phyloP scores from a whole-genome alignment of 345 rosid genomes.

The Punica granatum region DNA sequence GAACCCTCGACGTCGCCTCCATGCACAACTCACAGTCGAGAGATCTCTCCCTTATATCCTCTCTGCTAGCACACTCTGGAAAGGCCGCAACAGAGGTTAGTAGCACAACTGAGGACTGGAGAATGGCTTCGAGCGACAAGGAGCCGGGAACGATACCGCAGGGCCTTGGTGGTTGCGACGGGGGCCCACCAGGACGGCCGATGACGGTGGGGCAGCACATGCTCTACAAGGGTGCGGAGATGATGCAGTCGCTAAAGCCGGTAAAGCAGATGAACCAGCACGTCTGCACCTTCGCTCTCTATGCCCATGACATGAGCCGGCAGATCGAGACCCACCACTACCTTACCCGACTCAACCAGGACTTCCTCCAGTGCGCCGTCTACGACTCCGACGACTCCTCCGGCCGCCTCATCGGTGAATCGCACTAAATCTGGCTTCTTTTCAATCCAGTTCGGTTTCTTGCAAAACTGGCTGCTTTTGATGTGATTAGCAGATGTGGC shows the following conservation, averaged over 20 bases:
- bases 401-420: slow-evolving; percentile 61
- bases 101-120: background rate
- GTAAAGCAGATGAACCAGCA: slow-evolving; percentile 58
- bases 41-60: background rate
- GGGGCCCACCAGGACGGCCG: slow-evolving; percentile 39
- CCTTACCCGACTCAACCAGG: slow-evolving; percentile 57
- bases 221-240: slow-evolving; percentile 44
- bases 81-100: background rate
- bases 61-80: background rate
- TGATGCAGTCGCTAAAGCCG: slow-evolving; percentile 70
- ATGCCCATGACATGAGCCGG: slow-evolving; percentile 69
- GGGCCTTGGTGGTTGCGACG: slow-evolving; percentile 5
- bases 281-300: slow-evolving; percentile 62
- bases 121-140: slow-evolving; percentile 32
- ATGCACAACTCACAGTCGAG: background rate
- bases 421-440: background rate
- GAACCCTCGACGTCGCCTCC: background rate
- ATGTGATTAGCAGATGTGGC: too few relatives aligned
- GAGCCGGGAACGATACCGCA: slow-evolving; percentile 17
- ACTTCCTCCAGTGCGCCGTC: slow-evolving; percentile 78
- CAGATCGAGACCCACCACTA: slow-evolving; percentile 74
- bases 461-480: too few relatives aligned
- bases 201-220: slow-evolving; percentile 38
- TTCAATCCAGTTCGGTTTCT: background rate
- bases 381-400: slow-evolving; percentile 46